Evolutionary conservation across 2,329 filamentous ascomycete genomes (phyloP), one percentile per base, ranked within the genome.

Genomic region (Fusarium buharicum): DNA sequence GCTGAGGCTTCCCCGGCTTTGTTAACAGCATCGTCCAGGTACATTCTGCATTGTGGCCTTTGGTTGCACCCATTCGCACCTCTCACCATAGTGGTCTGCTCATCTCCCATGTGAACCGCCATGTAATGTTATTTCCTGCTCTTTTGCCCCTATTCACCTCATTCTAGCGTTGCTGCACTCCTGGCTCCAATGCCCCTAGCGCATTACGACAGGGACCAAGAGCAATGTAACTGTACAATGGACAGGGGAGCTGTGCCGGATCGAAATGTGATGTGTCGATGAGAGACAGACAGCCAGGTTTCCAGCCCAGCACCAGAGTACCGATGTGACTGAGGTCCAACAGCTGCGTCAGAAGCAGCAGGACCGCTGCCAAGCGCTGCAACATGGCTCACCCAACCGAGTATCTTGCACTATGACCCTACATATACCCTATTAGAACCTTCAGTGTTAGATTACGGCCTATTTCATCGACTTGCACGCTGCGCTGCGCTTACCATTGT

Each of bases 191-290:
- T 43, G 37, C 57, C 45, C 50, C 45, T 59, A 50, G 52, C 48
- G 56, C 27, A 47, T 56, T 36, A 37, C n/a, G 51, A 41, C 59
- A 64, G 64, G 62, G 38, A 52, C 33, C 39, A 48, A 54, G 44
- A 37, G 48, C 34, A 47, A 59, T 59, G 48, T 37, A 34, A 54
- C 48, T 58, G 33, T 43, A 45, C 33, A 39, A 60, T 64, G 13
- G 48, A 47, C 40, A 50, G 53, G 60, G 65, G 45, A 53, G 45
- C 40, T 46, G 55, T 68, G 62, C 55, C 50, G 57, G 55, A 64
- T 69, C 49, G 61, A 69, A 62, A 64, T 69, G 55, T 69, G 66
- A 68, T 66, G 43, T 68, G 50, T 68, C 64, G 52, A 56, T 51
- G 49, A 64, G 45, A 67, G 55, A 45, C 48, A 53, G 22, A 45